Conservation (phyloP, 2,329 filamentous ascomycete species). For the Xylaria sp. region DNA sequence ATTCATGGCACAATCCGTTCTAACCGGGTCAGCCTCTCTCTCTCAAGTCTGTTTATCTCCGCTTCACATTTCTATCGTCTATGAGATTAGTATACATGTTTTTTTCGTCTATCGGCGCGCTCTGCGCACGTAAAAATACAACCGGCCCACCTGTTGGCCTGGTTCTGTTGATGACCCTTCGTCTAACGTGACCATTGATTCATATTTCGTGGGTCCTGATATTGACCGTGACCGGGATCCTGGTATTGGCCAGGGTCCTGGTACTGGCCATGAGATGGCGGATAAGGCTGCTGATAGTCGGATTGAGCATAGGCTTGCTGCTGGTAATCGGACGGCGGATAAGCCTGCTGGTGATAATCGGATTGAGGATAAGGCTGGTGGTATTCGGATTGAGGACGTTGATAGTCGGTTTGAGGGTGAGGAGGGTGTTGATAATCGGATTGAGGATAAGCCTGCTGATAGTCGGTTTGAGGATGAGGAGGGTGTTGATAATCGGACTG, state of each 20-base stretch:
- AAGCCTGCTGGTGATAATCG: too few species aligned
- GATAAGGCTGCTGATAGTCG: too few species aligned
- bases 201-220: background rate
- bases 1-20: background rate
- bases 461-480: too few species aligned
- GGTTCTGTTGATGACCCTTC: background rate
- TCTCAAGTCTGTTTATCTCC: background rate
- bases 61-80: background rate
- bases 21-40: background rate
- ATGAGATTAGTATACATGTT: background rate
- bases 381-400: too few species aligned
- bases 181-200: background rate
- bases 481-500: too few species aligned
- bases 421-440: too few species aligned
- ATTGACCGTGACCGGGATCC: background rate
- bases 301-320: background rate
- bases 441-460: too few species aligned
- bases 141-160: conserved; percentile 9
- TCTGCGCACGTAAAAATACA: conserved; percentile 13
- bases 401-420: too few species aligned
- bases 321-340: too few species aligned
- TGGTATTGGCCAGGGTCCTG: too few species aligned
- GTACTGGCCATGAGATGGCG: too few species aligned
- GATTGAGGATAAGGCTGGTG: too few species aligned
- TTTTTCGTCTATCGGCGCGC: conserved; percentile 11